Evolutionary conservation across 78 protist genomes (phyloP).

Genomic region (Isochrysis galbana): DNA sequence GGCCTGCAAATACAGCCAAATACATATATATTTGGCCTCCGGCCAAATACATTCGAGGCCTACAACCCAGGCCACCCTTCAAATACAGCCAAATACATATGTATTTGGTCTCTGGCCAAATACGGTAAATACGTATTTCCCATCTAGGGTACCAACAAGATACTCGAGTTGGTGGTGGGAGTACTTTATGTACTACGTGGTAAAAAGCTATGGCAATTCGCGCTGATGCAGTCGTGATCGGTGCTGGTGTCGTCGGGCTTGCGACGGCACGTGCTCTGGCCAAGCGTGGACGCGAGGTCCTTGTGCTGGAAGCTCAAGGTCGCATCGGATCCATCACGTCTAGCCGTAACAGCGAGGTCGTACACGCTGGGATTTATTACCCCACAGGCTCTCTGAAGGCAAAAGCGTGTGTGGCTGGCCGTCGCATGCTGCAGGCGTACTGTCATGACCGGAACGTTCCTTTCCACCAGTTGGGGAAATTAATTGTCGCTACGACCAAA

Average conservation of each 20-base stretch:
- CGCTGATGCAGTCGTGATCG: not conserved
- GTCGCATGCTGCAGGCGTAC: not conserved
- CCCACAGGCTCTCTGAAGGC: not conserved
- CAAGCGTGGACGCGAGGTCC: not conserved
- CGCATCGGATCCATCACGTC: not conserved
- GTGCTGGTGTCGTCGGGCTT: conserved; percentile 18
- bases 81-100: too few species aligned
- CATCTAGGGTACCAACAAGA: too few species aligned
- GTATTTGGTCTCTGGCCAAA: too few species aligned
- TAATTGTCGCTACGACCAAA: not conserved
- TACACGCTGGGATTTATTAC: conserved; percentile 39
- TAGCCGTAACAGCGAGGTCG: not conserved
- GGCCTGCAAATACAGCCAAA: too few species aligned
- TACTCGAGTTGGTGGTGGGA: too few species aligned
- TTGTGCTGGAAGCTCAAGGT: not conserved
- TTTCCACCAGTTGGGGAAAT: not conserved
- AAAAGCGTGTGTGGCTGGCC: not conserved
- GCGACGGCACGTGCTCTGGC: not conserved
- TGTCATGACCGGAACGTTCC: not conserved
- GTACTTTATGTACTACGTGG: too few species aligned
- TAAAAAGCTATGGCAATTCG: too few species aligned
- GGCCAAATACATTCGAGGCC: too few species aligned
- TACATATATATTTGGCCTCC: too few species aligned
- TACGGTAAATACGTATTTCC: too few species aligned
- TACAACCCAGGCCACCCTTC: too few species aligned